Percentiles rank a stretch among this genome's conserved stretches.
These are phyloP conservation scores for Ophiostoma ips DNA, from an alignment of 2,329 filamentous ascomycete species.

Conservation along the genomic window DNA sequence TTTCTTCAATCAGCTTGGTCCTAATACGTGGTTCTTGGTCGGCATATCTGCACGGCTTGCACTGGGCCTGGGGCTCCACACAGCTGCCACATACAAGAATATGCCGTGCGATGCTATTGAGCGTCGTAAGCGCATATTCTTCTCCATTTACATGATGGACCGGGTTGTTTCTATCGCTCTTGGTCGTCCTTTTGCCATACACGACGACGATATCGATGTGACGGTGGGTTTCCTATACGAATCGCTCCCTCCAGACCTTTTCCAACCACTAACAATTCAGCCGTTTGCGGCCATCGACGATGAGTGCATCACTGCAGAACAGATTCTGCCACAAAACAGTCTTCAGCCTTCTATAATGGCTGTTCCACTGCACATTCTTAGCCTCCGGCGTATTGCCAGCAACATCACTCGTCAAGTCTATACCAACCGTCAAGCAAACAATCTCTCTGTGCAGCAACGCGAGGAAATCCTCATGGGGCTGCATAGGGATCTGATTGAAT, in stretches of 20 bases:
- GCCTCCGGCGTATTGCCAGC: slow-evolving; percentile 26
- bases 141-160: slow-evolving; percentile 36
- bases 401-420: slow-evolving; percentile 27
- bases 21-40: slow-evolving; percentile 30
- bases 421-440: neutral
- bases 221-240: neutral
- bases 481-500: slow-evolving; percentile 27
- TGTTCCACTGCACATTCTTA: slow-evolving; percentile 28
- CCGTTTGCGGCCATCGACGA: slow-evolving; percentile 25
- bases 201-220: slow-evolving; percentile 32
- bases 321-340: neutral
- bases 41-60: slow-evolving; percentile 29
- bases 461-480: slow-evolving; percentile 22
- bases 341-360: slow-evolving; percentile 24
- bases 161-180: slow-evolving; percentile 30
- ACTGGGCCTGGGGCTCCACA: slow-evolving; percentile 19
- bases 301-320: slow-evolving; percentile 17
- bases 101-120: slow-evolving; percentile 22
- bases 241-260: too few species aligned
- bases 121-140: slow-evolving; percentile 29
- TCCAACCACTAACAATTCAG: slow-evolving; percentile 12
- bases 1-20: slow-evolving; percentile 33
- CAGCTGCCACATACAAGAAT: slow-evolving; percentile 21
- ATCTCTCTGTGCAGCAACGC: slow-evolving; percentile 10
- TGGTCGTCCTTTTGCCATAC: slow-evolving; percentile 30